A percentile compares a stretch with the other conserved stretches of the same genome.
Evolutionary conservation across 768 basidiomycete species (phyloP).

Genomic region (Holtermanniella nyarrowii): DNA sequence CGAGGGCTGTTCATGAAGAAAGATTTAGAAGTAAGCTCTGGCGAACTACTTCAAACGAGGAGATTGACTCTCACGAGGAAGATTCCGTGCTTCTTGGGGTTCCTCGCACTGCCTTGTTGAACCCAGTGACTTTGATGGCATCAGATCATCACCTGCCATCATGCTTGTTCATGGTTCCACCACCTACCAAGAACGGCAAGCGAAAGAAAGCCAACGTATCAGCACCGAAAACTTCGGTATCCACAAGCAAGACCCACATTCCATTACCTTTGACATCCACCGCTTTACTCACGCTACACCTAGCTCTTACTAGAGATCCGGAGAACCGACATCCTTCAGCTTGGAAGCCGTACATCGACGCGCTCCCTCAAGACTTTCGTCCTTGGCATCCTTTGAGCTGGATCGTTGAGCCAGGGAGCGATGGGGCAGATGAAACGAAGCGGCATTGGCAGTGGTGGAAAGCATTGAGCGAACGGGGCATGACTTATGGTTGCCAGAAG

Average conservation of each 20-base stretch:
- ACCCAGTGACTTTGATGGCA: constrained; percentile 55
- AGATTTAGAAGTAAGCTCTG: not conserved
- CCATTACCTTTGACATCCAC: constrained; percentile 46
- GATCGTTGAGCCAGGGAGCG: constrained; percentile 31
- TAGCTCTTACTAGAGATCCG: constrained; percentile 54
- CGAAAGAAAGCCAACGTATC: constrained; percentile 30
- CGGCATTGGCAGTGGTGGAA: constrained; percentile 37
- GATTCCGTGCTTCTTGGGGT: constrained; percentile 51
- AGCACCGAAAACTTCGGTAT: constrained; percentile 1
- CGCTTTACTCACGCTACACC: constrained; percentile 72
- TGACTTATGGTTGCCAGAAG: constrained; percentile 10
- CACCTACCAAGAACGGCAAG: constrained; percentile 1
- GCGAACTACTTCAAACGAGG: not conserved
- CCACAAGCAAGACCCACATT: not conserved
- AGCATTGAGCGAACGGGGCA: constrained; percentile 4
- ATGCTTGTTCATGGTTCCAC: constrained; percentile 14
- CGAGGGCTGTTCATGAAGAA: not conserved
- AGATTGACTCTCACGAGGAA: not conserved
- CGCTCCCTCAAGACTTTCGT: constrained; percentile 62
- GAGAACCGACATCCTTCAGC: constrained; percentile 46
- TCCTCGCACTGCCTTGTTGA: constrained; percentile 62
- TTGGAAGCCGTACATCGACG: constrained; percentile 53
- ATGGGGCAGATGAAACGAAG: constrained; percentile 37
- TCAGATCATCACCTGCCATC: constrained; percentile 47
- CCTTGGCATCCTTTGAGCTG: constrained; percentile 71